A percentile compares a stretch with the other conserved stretches of the same genome.
These are phyloP conservation scores for Globisporangium uncinulatum DNA, from an alignment of 352 stramenopile genomes.

Conservation along the genomic window DNA sequence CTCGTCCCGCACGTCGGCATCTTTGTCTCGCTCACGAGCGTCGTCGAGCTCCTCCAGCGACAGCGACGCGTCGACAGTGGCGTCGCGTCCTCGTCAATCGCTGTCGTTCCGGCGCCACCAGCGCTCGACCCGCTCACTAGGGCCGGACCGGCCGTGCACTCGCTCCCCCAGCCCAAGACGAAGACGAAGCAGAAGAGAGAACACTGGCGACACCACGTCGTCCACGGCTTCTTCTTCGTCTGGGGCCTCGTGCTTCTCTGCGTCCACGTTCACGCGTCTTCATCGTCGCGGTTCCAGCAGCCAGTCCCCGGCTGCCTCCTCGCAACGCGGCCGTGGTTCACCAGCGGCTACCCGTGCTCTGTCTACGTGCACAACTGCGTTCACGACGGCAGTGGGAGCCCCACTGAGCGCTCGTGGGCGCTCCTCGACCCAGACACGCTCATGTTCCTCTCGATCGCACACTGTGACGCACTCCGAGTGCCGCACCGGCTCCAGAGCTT, in stretches of 20 bases:
- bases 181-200: neutral
- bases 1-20: constrained; percentile 21
- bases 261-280: constrained; percentile 7
- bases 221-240: constrained; percentile 5
- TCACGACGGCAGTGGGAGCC: neutral
- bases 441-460: constrained; percentile 15
- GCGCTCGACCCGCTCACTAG: neutral
- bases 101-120: neutral
- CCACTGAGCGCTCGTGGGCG: neutral
- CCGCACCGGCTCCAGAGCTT: constrained; percentile 14
- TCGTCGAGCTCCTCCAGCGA: constrained; percentile 1
- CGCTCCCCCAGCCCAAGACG: no score
- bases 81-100: neutral
- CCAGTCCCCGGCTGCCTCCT: neutral
- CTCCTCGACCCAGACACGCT: constrained; percentile 11
- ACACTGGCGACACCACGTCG: neutral
- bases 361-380: constrained; percentile 11
- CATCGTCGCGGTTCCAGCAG: neutral
- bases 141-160: no score
- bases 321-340: constrained; percentile 4
- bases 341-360: constrained; percentile 3
- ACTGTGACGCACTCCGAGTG: constrained; percentile 18
- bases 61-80: neutral
- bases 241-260: constrained; percentile 2
- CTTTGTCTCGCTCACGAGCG: constrained; percentile 11